Evolutionary conservation across 192 early-diverging fungal species (phyloP), one percentile per base, ranked within the genome.

Genomic region (Geranomyces michiganensis): DNA sequence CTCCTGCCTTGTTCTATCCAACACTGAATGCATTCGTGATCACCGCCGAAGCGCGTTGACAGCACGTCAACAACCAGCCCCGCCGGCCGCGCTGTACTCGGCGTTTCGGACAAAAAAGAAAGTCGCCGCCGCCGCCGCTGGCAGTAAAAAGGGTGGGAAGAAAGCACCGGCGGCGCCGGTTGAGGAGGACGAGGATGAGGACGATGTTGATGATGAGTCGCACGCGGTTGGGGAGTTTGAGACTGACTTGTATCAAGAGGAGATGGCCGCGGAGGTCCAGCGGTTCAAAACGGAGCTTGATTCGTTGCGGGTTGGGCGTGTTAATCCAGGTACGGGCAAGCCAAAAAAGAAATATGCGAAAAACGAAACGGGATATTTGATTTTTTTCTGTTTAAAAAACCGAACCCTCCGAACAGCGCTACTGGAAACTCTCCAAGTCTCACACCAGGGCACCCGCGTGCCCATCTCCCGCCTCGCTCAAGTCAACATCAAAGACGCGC

Each of bases 401-500:
- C 36, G 36, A 41, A 41, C 30, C 17, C n/a, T n/a, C n/a, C n/a
- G n/a, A 14, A 22, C 62, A 89, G 88, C 87, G 0, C 78, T 94
- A n/a, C 75, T 94, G 69, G 91, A 92, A 67, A 74, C 81, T 14
- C 83, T 94, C 2, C 79, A 75, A 49, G 89, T 94, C 15, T 72
- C 79, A 47, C 73, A 91, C 44, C 83, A 89, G 49, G 71, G 76
- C 27, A 79, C 76, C 14, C 82, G 81, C 22, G 85, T 85, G 29
- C 69, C 80, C 15, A 73, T 96, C 24, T 75, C 84, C 0, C 87
- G 90, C 41, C 61, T 94, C 21, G 91, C 92, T 1, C 89, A 90
- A 74, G 82, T 96, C 6, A 82, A 89, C 19, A 84, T 94, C 72
- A 92, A 94, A 74, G 92, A 96, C 59, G 88, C 92, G 30, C 90